Evolutionary conservation across 179 eudicot genomes (phyloP), one percentile per base, ranked within the genome.

Genomic region (Corrigiola litoralis): DNA sequence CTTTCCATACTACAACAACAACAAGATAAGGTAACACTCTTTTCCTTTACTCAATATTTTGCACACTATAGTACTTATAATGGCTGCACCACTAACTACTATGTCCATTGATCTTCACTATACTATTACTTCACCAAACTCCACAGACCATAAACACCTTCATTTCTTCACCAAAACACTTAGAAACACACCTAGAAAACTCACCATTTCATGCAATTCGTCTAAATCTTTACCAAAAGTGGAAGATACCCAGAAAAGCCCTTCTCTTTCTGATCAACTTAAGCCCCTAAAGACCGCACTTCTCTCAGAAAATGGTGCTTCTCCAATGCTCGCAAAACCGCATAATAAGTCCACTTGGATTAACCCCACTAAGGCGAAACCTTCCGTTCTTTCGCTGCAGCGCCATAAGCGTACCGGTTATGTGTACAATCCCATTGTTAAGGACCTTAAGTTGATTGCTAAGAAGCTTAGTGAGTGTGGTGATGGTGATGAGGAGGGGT

Each of bases 331-430:
- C 44, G 58, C 80, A 18, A 91, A 84, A 72, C 95, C 92, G 0
- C 85, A 84, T 0, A n/a, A n/a, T n/a, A 91, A 82, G 60, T 88
- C 99, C 32, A 80, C 76, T 6, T 91, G 99, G 99, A 87, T 91
- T 72, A 95, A 95, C 56, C 99, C 99, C 58, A 68, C 91, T 18
- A 79, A 77, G 66, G 79, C 85, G 4, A 90, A 80, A 45, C 89
- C 84, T 42, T 74, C 95, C 28, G 96, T 87, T 37, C 83, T 95
- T 32, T 71, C 84, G 33, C 87, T 95, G 6, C 85, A 86, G 20
- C 81, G 97, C 60, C 99, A 95, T 5, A 79, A 78, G 17, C 76
- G 82, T 14, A 45, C 92, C 57, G 56, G 77, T 23, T 81, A 82
- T 46, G 31, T 80, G 0, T 70, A 80, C 71, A 85, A 82, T 49